phyloP scores from a whole-genome alignment of 345 rosid species.

The Kandelia obovata region DNA sequence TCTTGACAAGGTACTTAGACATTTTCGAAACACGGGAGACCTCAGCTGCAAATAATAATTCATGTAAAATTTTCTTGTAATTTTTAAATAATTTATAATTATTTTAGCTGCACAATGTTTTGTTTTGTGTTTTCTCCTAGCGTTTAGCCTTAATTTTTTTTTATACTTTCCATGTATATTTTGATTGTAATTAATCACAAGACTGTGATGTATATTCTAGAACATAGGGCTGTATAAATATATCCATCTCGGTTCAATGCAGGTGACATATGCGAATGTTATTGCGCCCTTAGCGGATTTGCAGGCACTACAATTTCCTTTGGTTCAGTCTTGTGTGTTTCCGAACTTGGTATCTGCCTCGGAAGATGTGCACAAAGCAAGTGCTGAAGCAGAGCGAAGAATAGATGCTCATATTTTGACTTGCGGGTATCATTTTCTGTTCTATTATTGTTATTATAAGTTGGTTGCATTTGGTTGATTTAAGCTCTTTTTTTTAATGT shows the following conservation, averaged over 20 bases:
- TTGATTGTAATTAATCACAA: no score
- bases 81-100: no score
- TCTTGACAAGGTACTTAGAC: constrained; percentile 55
- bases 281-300: constrained; percentile 67
- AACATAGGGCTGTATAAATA: no score
- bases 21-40: no score
- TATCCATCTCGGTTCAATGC: constrained; percentile 17
- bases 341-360: constrained; percentile 63
- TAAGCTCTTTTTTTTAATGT: not conserved
- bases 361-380: constrained; percentile 64
- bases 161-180: no score
- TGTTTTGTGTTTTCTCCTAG: not conserved
- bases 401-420: constrained; percentile 56
- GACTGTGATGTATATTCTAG: no score
- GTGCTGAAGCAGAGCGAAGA: constrained; percentile 73
- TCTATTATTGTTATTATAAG: not conserved
- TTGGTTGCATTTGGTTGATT: not conserved
- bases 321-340: constrained; percentile 69
- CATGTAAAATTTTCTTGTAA: no score
- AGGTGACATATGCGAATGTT: constrained; percentile 72
- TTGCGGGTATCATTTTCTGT: constrained; percentile 57
- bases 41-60: no score
- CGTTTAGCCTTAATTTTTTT: no score
- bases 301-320: constrained; percentile 67
- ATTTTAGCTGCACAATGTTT: not conserved